Base-by-base conservation (phyloP, 2,329 filamentous ascomycete genomes). In the Trichoderma lentiforme region DNA sequence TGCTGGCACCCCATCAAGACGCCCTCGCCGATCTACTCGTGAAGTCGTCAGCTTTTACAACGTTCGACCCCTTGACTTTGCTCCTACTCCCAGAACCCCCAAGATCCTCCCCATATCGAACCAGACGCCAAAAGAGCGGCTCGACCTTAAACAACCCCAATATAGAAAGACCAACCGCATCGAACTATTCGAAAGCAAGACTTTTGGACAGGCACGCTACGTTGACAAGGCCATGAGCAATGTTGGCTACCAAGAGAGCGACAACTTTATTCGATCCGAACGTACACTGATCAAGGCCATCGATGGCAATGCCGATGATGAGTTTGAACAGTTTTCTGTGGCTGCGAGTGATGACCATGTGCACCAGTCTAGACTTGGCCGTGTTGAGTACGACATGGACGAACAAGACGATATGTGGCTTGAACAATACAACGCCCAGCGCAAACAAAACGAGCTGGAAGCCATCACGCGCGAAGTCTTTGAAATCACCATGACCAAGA, bases 321-420 rank as follows among this genome's bases (percentile, higher is more conserved):
- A 91, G 51, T 76, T 81, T 3, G 89, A 90, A 24, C 81, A 85
- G 58, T 80, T 82, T 2, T 75, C 79, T 28, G 72, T 74, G 6
- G 71, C 73, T 9, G 77, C 75, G 5, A 70, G 73, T 15, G 81
- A 82, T 6, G 81, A 82, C 3, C 75, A 77, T 14, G 69, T 73
- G 60, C 76, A 78, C 30, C 78, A 79, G 63, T 77, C 84, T 21
- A 78, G 80, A 43, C 87, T 97, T 51, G 93, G 94, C 14, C 91
- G 93, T 71, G 96, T 99, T 24, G 96, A 99, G 80, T 99, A 99
- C 80, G 96, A 99, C 81, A 99, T 99, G 96, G 96, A 99, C 79
- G 96, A 99, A 82, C 96, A 99, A 79, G 96, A 99, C 80, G 94
- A 97, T 76, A 94, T 95, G 83, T 99, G 96, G 96, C 85, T 99